Conservation (phyloP, 441 rosid species). For the Populus hybrid region DNA sequence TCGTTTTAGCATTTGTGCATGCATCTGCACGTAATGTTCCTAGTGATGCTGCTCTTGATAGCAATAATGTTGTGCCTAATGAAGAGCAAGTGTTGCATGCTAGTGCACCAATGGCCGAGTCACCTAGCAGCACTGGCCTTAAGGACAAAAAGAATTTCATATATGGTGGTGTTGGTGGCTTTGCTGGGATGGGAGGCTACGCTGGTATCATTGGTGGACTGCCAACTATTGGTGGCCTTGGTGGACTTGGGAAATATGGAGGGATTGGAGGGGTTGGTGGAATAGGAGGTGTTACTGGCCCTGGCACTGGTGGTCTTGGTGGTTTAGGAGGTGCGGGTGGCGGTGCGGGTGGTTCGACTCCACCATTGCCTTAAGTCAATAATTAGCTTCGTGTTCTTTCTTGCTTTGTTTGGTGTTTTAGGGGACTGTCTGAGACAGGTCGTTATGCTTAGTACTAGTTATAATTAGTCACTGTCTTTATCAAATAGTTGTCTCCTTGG, state of each 20-base stretch:
- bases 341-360: slow-evolving; percentile 25
- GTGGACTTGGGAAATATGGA: slow-evolving; percentile 61
- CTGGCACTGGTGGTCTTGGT: slow-evolving; percentile 25
- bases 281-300: slow-evolving; percentile 36
- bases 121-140: slow-evolving; percentile 27
- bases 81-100: slow-evolving; percentile 34
- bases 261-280: slow-evolving; percentile 51
- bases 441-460: neutral
- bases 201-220: slow-evolving; percentile 55
- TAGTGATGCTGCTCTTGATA: neutral
- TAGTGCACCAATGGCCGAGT: slow-evolving; percentile 24
- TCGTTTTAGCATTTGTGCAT: slow-evolving; percentile 32
- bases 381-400: neutral
- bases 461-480: neutral
- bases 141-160: slow-evolving; percentile 57
- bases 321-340: slow-evolving; percentile 23
- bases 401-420: neutral
- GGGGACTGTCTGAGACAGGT: neutral
- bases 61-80: slow-evolving; percentile 11
- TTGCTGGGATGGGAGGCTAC: slow-evolving; percentile 62
- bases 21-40: slow-evolving; percentile 41
- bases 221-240: slow-evolving; percentile 42
- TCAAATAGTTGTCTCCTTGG: neutral
- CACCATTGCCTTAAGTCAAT: slow-evolving; percentile 26
- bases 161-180: slow-evolving; percentile 63